Evolutionary conservation across 2,329 filamentous ascomycete genomes (phyloP).

Genomic region (Westerdykella aurantiaca): DNA sequence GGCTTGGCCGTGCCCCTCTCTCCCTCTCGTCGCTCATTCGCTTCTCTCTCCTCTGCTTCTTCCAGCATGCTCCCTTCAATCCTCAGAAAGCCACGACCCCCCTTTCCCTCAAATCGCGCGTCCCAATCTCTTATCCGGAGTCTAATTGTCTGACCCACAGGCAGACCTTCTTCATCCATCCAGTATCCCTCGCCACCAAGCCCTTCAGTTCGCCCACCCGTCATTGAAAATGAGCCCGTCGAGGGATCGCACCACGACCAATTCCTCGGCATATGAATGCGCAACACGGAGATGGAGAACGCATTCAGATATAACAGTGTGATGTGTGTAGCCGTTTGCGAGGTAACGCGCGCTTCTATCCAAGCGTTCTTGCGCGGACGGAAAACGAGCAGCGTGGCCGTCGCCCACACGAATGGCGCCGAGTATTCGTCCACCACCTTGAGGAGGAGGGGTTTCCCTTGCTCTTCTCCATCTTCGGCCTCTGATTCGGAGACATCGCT

Average conservation of each 20-base stretch:
- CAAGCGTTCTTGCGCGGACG: conserved; percentile 65
- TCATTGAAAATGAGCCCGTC: conserved; percentile 5
- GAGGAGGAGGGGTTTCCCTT: conserved; percentile 11
- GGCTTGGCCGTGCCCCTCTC: conserved; percentile 2
- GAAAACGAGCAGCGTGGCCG: conserved; percentile 79
- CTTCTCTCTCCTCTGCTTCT: conserved; percentile 57
- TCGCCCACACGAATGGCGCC: conserved; percentile 81
- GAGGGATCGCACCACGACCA: conserved; percentile 64
- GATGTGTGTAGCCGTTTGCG: conserved; percentile 84
- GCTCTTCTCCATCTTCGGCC: conserved; percentile 4
- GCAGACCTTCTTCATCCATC: conserved; percentile 62
- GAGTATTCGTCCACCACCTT: conserved; percentile 61
- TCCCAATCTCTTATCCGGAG: conserved; percentile 86
- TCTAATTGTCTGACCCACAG: conserved; percentile 57
- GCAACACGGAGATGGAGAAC: conserved; percentile 85
- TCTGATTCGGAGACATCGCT: not conserved
- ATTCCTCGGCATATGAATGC: conserved; percentile 63
- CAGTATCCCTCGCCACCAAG: conserved; percentile 62
- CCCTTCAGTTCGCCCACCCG: conserved; percentile 16
- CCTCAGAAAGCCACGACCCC: conserved; percentile 69
- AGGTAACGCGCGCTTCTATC: conserved; percentile 75
- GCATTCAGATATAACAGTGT: conserved; percentile 85
- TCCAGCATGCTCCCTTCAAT: conserved; percentile 83
- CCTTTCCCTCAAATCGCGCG: conserved; percentile 58
- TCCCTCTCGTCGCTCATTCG: conserved; percentile 7